Evolutionary conservation across 192 early-diverging fungal species (phyloP).

Genomic region (Chytriomyces sp.): DNA sequence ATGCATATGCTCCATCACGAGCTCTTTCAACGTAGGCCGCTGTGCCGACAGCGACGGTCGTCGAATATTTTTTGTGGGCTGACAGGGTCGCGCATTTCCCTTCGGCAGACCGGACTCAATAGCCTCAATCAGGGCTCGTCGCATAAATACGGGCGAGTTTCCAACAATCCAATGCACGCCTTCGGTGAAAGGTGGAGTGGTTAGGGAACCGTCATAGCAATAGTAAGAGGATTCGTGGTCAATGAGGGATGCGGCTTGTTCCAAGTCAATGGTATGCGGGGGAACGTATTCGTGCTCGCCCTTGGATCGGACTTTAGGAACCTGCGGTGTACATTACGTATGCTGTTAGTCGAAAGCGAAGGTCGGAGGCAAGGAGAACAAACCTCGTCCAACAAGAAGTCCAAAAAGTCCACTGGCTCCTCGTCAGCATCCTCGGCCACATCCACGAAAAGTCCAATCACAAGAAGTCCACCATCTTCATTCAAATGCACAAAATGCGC

Average conservation of each 20-base stretch:
- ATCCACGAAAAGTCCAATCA: constrained; percentile 25
- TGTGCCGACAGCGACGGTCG: no score
- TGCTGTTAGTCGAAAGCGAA: no score
- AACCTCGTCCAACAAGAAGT: constrained; percentile 4
- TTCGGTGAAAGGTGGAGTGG: constrained; percentile 24
- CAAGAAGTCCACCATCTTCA: constrained; percentile 12
- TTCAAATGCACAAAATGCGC: constrained; percentile 26
- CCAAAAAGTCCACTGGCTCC: constrained; percentile 15
- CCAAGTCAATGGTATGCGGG: constrained; percentile 13
- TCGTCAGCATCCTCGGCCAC: constrained; percentile 1
- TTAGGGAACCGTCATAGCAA: constrained; percentile 15
- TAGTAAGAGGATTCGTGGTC: background rate
- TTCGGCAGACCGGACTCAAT: constrained; percentile 23
- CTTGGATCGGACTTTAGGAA: background rate
- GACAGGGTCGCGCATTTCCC: constrained; percentile 17
- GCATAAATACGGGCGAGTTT: background rate
- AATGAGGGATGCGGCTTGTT: constrained; percentile 6
- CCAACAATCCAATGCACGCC: constrained; percentile 31
- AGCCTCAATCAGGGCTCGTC: constrained; percentile 4
- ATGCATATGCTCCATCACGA: no score
- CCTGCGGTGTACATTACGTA: no score
- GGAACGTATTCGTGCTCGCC: no score
- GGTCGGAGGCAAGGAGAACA: no score
- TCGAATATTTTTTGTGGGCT: no score
- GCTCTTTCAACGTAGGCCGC: no score